Conservation (phyloP, 2,329 filamentous ascomycete genomes). For the Xylariomycetidae sp. region DNA sequence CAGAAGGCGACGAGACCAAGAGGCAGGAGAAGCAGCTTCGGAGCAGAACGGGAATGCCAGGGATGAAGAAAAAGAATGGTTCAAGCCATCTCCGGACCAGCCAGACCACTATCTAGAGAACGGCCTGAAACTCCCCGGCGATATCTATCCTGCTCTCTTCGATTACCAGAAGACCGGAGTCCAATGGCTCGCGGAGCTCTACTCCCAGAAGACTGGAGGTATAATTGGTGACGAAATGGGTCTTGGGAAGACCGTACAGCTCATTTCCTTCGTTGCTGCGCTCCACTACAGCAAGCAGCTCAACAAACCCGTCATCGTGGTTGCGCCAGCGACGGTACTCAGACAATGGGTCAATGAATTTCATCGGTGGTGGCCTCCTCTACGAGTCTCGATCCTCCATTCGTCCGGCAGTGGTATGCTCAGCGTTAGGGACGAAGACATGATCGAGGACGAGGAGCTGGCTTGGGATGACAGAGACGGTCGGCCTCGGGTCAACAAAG, state of each 20-base stretch:
- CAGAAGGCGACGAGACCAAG: slow-evolving; percentile 36
- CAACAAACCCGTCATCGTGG: slow-evolving; percentile 78
- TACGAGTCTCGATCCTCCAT: slow-evolving; percentile 90
- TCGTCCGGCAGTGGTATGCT: slow-evolving; percentile 96
- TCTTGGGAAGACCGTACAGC: slow-evolving; percentile 79
- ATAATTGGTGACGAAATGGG: slow-evolving; percentile 99
- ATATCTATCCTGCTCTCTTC: slow-evolving; percentile 87
- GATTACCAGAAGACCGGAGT: slow-evolving; percentile 97
- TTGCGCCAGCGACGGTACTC: slow-evolving; percentile 90
- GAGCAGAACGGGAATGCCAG: slow-evolving; percentile 31
- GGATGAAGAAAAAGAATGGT: slow-evolving; percentile 59
- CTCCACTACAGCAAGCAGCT: slow-evolving; percentile 88
- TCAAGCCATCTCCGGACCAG: slow-evolving; percentile 77
- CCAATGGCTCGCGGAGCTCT: slow-evolving; percentile 91
- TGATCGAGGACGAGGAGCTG: slow-evolving; percentile 48
- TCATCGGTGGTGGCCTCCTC: slow-evolving; percentile 98
- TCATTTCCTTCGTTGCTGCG: slow-evolving; percentile 76
- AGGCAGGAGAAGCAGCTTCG: slow-evolving; percentile 31
- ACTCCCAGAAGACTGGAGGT: slow-evolving; percentile 82
- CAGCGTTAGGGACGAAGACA: slow-evolving; percentile 63
- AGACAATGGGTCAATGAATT: slow-evolving; percentile 99
- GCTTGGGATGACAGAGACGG: slow-evolving; percentile 42
- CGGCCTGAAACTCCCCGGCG: slow-evolving; percentile 76
- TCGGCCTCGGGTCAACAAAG: slow-evolving; percentile 51
- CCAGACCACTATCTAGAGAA: slow-evolving; percentile 71